These are phyloP conservation scores for Begonia fuchsioides DNA, from an alignment of 306 rosid genomes.

Conservation along the genomic window DNA sequence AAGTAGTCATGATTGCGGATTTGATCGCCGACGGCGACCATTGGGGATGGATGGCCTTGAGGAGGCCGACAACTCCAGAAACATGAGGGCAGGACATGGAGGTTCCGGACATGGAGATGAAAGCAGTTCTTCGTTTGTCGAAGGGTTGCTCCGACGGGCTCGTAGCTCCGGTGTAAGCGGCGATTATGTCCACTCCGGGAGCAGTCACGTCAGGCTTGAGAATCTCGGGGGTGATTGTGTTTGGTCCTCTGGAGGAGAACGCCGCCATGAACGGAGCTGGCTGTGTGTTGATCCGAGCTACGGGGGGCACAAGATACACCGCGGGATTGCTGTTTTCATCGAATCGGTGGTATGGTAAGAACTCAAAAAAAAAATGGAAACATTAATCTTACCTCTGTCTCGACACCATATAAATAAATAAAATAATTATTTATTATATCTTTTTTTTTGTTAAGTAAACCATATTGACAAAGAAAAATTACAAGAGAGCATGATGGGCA, in stretches of 20 bases:
- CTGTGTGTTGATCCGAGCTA: constrained; percentile 13
- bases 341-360: no score
- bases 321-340: constrained; percentile 28
- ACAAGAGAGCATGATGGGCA: no score
- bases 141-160: constrained; percentile 22
- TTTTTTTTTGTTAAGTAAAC: no score
- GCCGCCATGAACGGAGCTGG: constrained; percentile 58
- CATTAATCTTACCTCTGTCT: no score
- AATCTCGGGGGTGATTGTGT: constrained; percentile 32
- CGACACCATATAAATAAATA: no score
- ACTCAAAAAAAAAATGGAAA: no score
- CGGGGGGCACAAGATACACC: constrained; percentile 34
- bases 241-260: constrained; percentile 69
- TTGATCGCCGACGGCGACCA: constrained; percentile 61
- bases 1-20: constrained; percentile 60
- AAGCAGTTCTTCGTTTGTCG: constrained; percentile 40
- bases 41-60: constrained; percentile 33
- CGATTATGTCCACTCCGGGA: constrained; percentile 58
- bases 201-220: constrained; percentile 72
- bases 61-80: constrained; percentile 58
- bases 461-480: no score
- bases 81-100: constrained; percentile 85
- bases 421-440: no score
- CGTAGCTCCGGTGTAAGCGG: constrained; percentile 29
- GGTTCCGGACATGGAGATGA: constrained; percentile 46